Base-by-base conservation (phyloP, 1,284 basidiomycete genomes). In the Cutaneotrichosporon sp. region DNA sequence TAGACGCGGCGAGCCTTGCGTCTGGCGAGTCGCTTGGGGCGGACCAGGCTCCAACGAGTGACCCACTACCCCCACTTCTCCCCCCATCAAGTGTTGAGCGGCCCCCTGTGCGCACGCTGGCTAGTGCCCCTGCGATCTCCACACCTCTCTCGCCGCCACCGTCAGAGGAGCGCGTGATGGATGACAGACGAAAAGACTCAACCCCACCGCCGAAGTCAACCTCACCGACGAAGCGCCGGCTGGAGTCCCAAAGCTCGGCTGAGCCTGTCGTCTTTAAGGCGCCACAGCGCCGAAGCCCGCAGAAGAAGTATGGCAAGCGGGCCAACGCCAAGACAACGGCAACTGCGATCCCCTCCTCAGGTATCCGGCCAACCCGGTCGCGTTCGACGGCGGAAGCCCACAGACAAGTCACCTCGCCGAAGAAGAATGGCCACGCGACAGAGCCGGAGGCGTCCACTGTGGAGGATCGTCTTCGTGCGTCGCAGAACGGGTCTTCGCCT, bases 251-350 rank as follows among this genome's bases (percentile, higher is more conserved):
- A 14, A 8, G 7, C 13, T 49, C 47, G 2, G 25, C 18, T 8
- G 47, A 49, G 13, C 4, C 11, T 13, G 27, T 49, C 24, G 20
- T 49, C n/a, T n/a, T n/a, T n/a, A n/a, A n/a, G n/a, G n/a, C n/a
- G n/a, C n/a, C n/a, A n/a, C n/a, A n/a, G n/a, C n/a, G n/a, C n/a
- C n/a, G n/a, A n/a, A n/a, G n/a, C n/a, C n/a, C n/a, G n/a, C n/a
- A n/a, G n/a, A 16, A 45, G 27, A 58, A 58, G 38, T 58, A 58
- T 14, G 56, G 56, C 27, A 22, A 24, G 38, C 56, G 55, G n/a
- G n/a, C n/a, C n/a, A n/a, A n/a, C n/a, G n/a, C n/a, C n/a, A n/a
- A n/a, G n/a, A n/a, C n/a, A n/a, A n/a, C n/a, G n/a, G n/a, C n/a
- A n/a, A n/a, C n/a, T n/a, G n/a, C n/a, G n/a, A n/a, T n/a, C n/a